Percentiles rank a stretch among this genome's conserved stretches.
Evolutionary conservation across 2,329 filamentous ascomycete species (phyloP).

Genomic region (Stagonosporopsis vannaccii): DNA sequence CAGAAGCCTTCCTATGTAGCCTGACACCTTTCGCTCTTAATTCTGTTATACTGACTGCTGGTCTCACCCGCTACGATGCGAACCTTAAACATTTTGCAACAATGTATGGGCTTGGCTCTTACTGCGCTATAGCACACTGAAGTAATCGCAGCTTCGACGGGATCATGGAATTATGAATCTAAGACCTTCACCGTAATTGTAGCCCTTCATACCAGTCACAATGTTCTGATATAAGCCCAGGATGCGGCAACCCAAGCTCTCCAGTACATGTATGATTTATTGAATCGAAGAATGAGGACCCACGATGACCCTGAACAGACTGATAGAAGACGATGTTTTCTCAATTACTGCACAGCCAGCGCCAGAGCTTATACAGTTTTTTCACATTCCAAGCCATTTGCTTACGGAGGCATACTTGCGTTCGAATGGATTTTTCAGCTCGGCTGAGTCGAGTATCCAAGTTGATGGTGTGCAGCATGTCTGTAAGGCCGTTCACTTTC

Average conservation of each 20-base stretch:
- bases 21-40: background rate
- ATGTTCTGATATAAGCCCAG: background rate
- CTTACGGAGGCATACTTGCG: constrained; percentile 21
- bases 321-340: background rate
- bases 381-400: constrained; percentile 18
- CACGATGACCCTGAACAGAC: background rate
- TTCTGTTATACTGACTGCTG: background rate
- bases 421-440: constrained; percentile 29
- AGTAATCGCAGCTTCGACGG: background rate
- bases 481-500: background rate
- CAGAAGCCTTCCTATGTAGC: background rate
- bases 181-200: background rate
- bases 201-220: background rate
- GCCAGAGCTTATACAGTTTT: constrained; percentile 19
- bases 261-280: background rate
- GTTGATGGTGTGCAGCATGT: background rate
- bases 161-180: background rate
- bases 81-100: background rate
- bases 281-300: background rate
- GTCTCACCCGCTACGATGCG: background rate
- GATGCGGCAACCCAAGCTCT: background rate
- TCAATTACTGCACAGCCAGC: background rate
- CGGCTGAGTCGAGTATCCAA: constrained; percentile 7
- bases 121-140: background rate
- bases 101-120: background rate